Conservation (phyloP, 352 stramenopile genomes). For the Phytophthora podocarpi region DNA sequence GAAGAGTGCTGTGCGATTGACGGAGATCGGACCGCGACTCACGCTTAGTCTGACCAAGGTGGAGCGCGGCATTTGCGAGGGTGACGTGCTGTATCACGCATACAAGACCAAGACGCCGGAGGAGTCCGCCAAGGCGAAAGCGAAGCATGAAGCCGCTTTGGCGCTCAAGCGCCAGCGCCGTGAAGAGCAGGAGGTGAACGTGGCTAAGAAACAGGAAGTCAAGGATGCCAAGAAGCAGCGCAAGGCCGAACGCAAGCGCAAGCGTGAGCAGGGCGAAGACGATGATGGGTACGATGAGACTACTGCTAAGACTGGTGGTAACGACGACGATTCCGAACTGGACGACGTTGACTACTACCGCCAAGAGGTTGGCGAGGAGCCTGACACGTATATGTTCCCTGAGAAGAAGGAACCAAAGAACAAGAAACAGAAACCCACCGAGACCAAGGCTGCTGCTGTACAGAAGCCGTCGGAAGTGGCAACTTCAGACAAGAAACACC, state of each 20-base stretch:
- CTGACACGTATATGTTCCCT: constrained; percentile 81
- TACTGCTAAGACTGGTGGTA: constrained; percentile 30
- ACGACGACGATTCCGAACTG: constrained; percentile 64
- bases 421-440: constrained; percentile 55
- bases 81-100: constrained; percentile 98
- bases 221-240: constrained; percentile 82
- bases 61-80: constrained; percentile 94
- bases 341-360: constrained; percentile 87
- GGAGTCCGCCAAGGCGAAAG: constrained; percentile 81
- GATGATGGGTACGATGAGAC: constrained; percentile 54
- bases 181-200: constrained; percentile 90
- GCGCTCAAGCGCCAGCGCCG: constrained; percentile 85
- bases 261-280: constrained; percentile 52
- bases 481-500: constrained; percentile 67
- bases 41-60: constrained; percentile 97
- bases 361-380: constrained; percentile 82
- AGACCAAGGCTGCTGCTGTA: constrained; percentile 14
- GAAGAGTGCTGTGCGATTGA: constrained; percentile 94
- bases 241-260: constrained; percentile 67
- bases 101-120: constrained; percentile 90
- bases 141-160: constrained; percentile 68
- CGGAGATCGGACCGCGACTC: constrained; percentile 96
- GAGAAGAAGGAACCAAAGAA: constrained; percentile 39
- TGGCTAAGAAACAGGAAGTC: constrained; percentile 86
- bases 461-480: constrained; percentile 69